Evolutionary conservation across 2,329 filamentous ascomycete species (phyloP).

Genomic region (Coccinonectria pachysandricola): DNA sequence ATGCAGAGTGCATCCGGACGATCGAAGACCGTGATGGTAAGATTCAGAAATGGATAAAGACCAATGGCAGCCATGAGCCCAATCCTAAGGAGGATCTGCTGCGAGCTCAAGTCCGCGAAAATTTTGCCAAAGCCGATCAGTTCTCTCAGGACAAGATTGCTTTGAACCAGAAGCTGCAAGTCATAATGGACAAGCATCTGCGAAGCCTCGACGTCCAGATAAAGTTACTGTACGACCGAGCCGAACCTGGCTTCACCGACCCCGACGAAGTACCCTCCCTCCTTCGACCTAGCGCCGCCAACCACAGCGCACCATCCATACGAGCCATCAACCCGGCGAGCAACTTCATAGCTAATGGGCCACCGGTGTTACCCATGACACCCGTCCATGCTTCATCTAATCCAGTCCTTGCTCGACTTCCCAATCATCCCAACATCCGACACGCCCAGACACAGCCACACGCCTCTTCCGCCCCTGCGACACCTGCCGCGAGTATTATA

Average conservation of each 20-base stretch:
- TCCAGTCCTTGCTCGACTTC: conserved; percentile 32
- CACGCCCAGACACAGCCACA: conserved; percentile 39
- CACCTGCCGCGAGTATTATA: conserved; percentile 51
- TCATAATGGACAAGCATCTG: conserved; percentile 51
- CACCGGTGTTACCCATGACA: conserved; percentile 16
- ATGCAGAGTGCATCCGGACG: conserved; percentile 55
- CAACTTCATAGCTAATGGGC: conserved; percentile 19
- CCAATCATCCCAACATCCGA: conserved; percentile 36
- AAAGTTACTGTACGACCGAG: conserved; percentile 50
- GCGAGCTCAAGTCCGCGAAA: conserved; percentile 54
- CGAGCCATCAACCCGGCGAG: conserved; percentile 34
- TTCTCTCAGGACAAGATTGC: conserved; percentile 67
- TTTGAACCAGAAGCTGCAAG: conserved; percentile 53
- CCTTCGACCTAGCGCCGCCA: conserved; percentile 47
- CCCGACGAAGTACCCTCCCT: conserved; percentile 54
- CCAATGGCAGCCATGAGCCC: conserved; percentile 60
- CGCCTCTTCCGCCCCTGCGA: conserved; percentile 48
- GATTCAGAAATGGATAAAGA: conserved; percentile 73
- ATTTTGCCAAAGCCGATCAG: conserved; percentile 57
- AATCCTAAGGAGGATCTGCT: conserved; percentile 68
- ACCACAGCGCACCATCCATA: conserved; percentile 31
- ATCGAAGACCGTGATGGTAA: conserved; percentile 64
- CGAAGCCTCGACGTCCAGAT: conserved; percentile 53
- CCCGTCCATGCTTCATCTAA: conserved; percentile 25
- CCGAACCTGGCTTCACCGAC: conserved; percentile 51